Conservation (phyloP, 2,329 filamentous ascomycete species). For the Herpotrichia juniperi region DNA sequence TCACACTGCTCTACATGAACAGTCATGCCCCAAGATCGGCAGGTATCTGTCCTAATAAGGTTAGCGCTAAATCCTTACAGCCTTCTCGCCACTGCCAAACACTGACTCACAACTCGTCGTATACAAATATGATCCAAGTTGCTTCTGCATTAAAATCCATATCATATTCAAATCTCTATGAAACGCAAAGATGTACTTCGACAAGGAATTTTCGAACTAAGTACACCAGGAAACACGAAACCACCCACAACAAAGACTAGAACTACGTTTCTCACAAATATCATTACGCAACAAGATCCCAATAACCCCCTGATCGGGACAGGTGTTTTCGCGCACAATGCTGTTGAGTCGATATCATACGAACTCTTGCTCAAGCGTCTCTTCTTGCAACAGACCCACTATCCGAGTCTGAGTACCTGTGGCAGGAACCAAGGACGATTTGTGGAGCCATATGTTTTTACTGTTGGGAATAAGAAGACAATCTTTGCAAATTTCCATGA, state of each 20-base stretch:
- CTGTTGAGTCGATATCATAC: slow-evolving; percentile 77
- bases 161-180: too few species aligned
- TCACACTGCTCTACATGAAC: too few species aligned
- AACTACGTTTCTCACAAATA: too few species aligned
- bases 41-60: neutral
- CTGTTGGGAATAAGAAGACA: neutral
- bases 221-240: too few species aligned
- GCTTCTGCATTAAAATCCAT: too few species aligned
- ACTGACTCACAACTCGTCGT: neutral
- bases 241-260: too few species aligned
- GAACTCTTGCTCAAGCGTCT: slow-evolving; percentile 82
- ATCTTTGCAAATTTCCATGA: neutral
- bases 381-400: slow-evolving; percentile 58
- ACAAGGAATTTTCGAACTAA: too few species aligned
- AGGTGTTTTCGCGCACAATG: slow-evolving; percentile 83
- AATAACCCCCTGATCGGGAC: slow-evolving; percentile 76
- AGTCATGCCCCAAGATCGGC: neutral
- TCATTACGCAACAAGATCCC: neutral
- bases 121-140: neutral
- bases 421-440: neutral
- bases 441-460: neutral
- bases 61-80: neutral
- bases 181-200: too few species aligned
- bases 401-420: slow-evolving; percentile 1
- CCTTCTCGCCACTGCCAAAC: neutral